Evolutionary conservation across 2,329 filamentous ascomycete genomes (phyloP).

Genomic region (Fusarium irregulare): DNA sequence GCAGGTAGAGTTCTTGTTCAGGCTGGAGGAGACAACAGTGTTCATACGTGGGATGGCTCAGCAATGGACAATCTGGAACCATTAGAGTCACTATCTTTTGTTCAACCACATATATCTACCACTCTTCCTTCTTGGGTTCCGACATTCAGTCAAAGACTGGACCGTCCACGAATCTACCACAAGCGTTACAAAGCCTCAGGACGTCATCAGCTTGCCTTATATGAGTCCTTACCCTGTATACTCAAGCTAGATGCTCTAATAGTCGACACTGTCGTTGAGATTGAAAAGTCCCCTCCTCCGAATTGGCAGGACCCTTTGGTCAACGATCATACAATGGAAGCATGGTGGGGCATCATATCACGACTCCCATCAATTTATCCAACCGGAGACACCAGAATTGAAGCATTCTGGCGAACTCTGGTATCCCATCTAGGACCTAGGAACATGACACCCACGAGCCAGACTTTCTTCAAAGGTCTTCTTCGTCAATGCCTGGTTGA

Average conservation of each 20-base stretch:
- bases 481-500: not conserved
- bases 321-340: not conserved
- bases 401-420: not conserved
- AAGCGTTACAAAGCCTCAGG: not conserved
- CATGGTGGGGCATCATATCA: not conserved
- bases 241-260: not conserved
- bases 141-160: not conserved
- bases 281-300: not conserved
- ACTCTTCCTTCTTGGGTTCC: not conserved
- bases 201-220: not conserved
- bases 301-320: not conserved
- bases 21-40: not conserved
- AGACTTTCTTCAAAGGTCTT: not conserved
- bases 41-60: not conserved
- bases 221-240: not conserved
- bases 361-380: not conserved
- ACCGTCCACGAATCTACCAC: not conserved
- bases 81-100: not conserved
- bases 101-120: not conserved
- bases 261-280: not conserved
- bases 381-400: not conserved
- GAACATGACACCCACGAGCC: not conserved
- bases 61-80: not conserved
- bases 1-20: not conserved
- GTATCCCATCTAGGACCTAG: not conserved